Conservation (phyloP, 805 yeast genomes). For the Teunomyces stri region DNA sequence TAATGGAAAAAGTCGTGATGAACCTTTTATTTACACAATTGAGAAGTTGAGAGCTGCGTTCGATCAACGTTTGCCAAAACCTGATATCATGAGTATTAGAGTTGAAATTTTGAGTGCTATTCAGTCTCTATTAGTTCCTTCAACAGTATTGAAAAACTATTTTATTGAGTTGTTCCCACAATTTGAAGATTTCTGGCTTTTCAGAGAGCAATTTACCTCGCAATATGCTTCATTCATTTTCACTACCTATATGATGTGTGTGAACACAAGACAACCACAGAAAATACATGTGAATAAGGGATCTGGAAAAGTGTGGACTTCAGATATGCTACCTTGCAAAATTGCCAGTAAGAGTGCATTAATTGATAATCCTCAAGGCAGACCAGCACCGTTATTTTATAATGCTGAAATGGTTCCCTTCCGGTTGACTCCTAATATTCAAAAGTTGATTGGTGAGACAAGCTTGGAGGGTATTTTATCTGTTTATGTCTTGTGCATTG, state of each 20-base stretch:
- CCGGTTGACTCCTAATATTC: slow-evolving; percentile 93
- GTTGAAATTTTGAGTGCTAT: slow-evolving; percentile 90
- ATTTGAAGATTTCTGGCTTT: slow-evolving; percentile 95
- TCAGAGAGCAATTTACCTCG: slow-evolving; percentile 91
- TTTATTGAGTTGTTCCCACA: slow-evolving; percentile 66
- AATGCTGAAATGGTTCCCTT: slow-evolving; percentile 94
- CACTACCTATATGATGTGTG: slow-evolving; percentile 91
- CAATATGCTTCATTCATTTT: slow-evolving; percentile 93
- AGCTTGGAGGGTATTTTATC: slow-evolving; percentile 89
- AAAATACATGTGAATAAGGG: slow-evolving; percentile 79
- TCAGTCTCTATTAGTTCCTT: slow-evolving; percentile 83
- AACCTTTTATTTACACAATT: slow-evolving; percentile 81
- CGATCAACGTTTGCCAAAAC: slow-evolving; percentile 90
- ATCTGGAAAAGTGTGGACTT: slow-evolving; percentile 88
- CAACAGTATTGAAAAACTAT: slow-evolving; percentile 75
- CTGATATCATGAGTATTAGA: slow-evolving; percentile 83
- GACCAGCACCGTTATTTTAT: slow-evolving; percentile 79
- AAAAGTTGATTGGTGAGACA: slow-evolving; percentile 89
- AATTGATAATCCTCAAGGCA: slow-evolving; percentile 38
- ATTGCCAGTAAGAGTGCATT: slow-evolving; percentile 49
- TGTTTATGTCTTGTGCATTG: slow-evolving; percentile 78
- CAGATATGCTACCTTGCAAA: slow-evolving; percentile 93
- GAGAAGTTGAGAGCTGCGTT: slow-evolving; percentile 88
- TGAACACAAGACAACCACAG: slow-evolving; percentile 89
- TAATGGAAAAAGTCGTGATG: slow-evolving; percentile 75